These are phyloP conservation scores for Penicillium sp. DNA, from an alignment of 2,329 filamentous ascomycete genomes.

Conservation along the genomic window DNA sequence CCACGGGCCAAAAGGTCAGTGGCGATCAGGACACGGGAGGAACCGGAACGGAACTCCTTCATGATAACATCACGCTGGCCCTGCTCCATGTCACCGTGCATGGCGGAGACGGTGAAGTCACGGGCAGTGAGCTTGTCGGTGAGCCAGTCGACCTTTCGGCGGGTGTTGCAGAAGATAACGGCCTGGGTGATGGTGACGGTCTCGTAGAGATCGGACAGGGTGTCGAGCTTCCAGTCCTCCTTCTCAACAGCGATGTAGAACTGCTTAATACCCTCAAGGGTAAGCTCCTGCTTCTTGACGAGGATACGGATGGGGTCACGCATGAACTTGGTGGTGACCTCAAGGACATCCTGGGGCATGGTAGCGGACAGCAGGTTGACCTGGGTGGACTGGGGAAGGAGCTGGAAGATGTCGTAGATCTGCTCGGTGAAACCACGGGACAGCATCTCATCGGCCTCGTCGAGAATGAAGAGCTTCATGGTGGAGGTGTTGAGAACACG, in stretches of 20 bases:
- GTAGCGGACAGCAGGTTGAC: slow-evolving; percentile 98
- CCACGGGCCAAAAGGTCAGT: slow-evolving; percentile 98
- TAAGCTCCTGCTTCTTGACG: slow-evolving; percentile 65
- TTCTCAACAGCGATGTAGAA: slow-evolving; percentile 99
- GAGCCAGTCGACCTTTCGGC: slow-evolving; percentile 98
- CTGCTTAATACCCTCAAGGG: slow-evolving; percentile 94
- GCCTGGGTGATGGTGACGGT: slow-evolving; percentile 98
- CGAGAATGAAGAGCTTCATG: slow-evolving; percentile 77
- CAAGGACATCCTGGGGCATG: slow-evolving; percentile 93
- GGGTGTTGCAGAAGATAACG: slow-evolving; percentile 99
- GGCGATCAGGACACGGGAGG: slow-evolving; percentile 92
- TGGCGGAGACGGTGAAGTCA: slow-evolving; percentile 97
- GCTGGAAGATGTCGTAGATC: slow-evolving; percentile 98
- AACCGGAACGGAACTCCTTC: slow-evolving; percentile 97
- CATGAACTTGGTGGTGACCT: slow-evolving; percentile 99
- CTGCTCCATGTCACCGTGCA: slow-evolving; percentile 99
- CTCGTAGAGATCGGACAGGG: slow-evolving; percentile 96
- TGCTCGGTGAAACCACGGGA: slow-evolving; percentile 89
- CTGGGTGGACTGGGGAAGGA: slow-evolving; percentile 92
- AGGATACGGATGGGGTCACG: slow-evolving; percentile 62
- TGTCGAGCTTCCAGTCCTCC: slow-evolving; percentile 99
- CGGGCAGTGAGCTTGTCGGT: slow-evolving; percentile 99
- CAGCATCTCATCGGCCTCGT: slow-evolving; percentile 76
- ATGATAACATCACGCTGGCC: slow-evolving; percentile 98
- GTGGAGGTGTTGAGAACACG: slow-evolving; percentile 70